Evolutionary conservation across 805 yeast species (phyloP).

Genomic region (Diddensiella caesifluorescens): DNA sequence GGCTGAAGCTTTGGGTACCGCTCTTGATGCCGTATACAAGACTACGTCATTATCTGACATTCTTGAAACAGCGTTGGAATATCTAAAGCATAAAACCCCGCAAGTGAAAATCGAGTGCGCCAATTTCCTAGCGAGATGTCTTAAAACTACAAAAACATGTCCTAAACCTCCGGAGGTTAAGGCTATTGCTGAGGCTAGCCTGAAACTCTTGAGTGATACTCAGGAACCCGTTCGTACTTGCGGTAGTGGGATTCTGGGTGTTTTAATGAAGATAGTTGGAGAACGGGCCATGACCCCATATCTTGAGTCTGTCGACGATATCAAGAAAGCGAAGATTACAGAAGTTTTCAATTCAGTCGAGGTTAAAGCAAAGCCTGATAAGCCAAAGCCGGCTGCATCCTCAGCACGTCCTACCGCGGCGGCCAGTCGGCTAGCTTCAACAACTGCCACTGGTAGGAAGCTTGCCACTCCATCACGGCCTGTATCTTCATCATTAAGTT

Average conservation of each 20-base stretch:
- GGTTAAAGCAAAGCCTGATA: constrained; percentile 44
- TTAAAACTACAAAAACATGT: constrained; percentile 42
- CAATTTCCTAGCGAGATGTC: constrained; percentile 56
- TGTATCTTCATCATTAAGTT: no score
- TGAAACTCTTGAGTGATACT: constrained; percentile 71
- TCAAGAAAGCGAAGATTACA: constrained; percentile 62
- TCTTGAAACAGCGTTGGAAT: constrained; percentile 53
- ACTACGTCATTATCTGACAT: constrained; percentile 49
- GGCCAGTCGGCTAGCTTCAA: constrained; percentile 11
- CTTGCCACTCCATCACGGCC: constrained; percentile 13
- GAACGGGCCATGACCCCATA: constrained; percentile 56
- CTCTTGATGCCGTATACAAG: constrained; percentile 59
- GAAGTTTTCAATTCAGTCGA: constrained; percentile 52
- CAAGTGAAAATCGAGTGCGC: constrained; percentile 71
- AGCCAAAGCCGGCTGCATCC: constrained; percentile 30
- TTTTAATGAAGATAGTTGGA: constrained; percentile 77
- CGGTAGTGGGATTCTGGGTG: constrained; percentile 74
- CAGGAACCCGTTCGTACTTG: constrained; percentile 78
- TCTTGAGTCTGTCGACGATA: constrained; percentile 69
- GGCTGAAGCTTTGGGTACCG: constrained; percentile 59
- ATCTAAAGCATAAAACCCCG: constrained; percentile 74
- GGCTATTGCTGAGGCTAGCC: constrained; percentile 47
- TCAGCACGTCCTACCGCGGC: constrained; percentile 18
- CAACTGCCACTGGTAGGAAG: constrained; percentile 13
- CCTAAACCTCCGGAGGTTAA: constrained; percentile 56